phyloP scores from a whole-genome alignment of 1,284 basidiomycete species.

The Schizopora paradoxa region DNA sequence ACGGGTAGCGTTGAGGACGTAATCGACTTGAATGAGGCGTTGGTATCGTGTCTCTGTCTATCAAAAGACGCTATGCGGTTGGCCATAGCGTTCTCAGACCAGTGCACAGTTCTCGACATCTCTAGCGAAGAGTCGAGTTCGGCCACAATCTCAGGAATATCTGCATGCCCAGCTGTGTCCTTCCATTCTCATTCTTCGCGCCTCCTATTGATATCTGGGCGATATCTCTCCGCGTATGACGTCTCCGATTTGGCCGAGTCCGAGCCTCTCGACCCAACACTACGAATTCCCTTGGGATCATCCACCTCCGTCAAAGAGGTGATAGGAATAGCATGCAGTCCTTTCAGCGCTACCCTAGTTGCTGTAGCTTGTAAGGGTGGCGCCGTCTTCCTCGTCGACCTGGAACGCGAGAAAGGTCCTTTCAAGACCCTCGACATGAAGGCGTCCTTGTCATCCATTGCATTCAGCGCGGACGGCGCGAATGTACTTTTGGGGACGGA shows the following conservation, averaged over 20 bases:
- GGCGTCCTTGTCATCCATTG: conserved; percentile 46
- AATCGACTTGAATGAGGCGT: conserved; percentile 55
- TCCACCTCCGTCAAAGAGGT: conserved; percentile 39
- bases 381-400: conserved; percentile 51
- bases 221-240: conserved; percentile 58
- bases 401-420: conserved; percentile 67
- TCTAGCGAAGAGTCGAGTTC: conserved; percentile 39
- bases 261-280: conserved; percentile 45
- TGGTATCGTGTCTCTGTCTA: conserved; percentile 47
- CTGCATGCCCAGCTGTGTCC: conserved; percentile 39
- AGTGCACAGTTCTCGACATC: conserved; percentile 57
- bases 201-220: conserved; percentile 50
- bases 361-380: conserved; percentile 52
- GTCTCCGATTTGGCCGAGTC: conserved; percentile 50
- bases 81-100: conserved; percentile 45
- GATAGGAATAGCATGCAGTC: conserved; percentile 52
- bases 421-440: conserved; percentile 51
- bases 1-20: conserved; percentile 48
- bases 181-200: conserved; percentile 58
- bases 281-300: conserved; percentile 36
- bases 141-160: conserved; percentile 47
- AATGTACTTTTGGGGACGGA: conserved; percentile 59
- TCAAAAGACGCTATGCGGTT: conserved; percentile 55
- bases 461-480: conserved; percentile 65
- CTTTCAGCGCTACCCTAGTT: conserved; percentile 66